Base-by-base conservation (phyloP, 345 rosid genomes). In the Salix purpurea region DNA sequence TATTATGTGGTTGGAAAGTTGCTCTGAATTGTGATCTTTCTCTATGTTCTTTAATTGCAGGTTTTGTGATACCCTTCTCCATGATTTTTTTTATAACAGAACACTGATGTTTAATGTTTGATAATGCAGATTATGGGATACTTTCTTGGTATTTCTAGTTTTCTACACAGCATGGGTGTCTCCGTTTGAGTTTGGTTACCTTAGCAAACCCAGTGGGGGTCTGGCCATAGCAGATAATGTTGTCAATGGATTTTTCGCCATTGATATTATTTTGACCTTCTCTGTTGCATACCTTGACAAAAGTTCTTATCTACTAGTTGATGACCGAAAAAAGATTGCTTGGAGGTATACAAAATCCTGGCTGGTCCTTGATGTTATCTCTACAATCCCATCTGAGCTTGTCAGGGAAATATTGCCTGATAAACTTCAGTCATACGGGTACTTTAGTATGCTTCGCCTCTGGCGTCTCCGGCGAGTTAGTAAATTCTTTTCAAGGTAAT, bases 391-490 rank as follows among this genome's bases (percentile, higher is more conserved):
- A n/a, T 89, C 85, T 65, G 97, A 94, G 75, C 61, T 78, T 46
- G 88, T 86, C 42, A 78, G 78, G 28, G 71, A 65, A 6, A 71
- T 86, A 32, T 62, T 90, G 42, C 97, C 94, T 10, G 60, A 76
- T 64, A 73, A 79, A 32, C 69, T 91, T 5, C 87, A 83, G 23
- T 82, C 86, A 11, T 91, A 92, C 74, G 94, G 96, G 1, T 85
- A 88, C 52, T 87, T 92, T 56, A 90, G 86, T 74, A 90, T 94
- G 93, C 88, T 94, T 24, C 96, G 98, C 42, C 88, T 94, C 4
- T 94, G 98, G 98, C 97, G 97, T 70, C 96, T 94, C 66, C 88
- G 94, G 15, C 85, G 98, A 84, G 98, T 88, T 74, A 85, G 98
- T 79, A 40, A 36, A 11, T 84, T 90, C 61, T 94, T 92, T 75